Evolutionary conservation across 2,329 filamentous ascomycete genomes (phyloP).

Genomic region (Bisporella sp.): DNA sequence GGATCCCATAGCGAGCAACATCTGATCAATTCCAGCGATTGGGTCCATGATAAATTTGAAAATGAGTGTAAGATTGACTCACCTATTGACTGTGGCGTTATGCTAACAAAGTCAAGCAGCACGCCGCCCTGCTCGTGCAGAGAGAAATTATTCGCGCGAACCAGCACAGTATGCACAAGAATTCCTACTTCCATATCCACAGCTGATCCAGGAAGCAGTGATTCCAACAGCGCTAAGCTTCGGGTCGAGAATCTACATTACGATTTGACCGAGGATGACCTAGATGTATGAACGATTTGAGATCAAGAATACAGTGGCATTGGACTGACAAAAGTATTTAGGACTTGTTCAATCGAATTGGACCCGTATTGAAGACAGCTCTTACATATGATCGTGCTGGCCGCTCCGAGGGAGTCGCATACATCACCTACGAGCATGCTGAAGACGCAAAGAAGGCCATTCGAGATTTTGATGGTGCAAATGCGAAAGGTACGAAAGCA

Average conservation of each 20-base stretch:
- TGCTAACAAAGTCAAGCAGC: slow-evolving; percentile 21
- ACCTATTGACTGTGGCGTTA: slow-evolving; percentile 2
- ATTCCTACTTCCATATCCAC: background rate
- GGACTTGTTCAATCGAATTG: slow-evolving; percentile 77
- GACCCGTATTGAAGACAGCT: slow-evolving; percentile 59
- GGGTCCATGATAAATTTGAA: slow-evolving; percentile 89
- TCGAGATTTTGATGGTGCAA: slow-evolving; percentile 78
- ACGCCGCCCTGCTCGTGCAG: slow-evolving; percentile 18
- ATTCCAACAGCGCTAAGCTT: slow-evolving; percentile 58
- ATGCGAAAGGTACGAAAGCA: slow-evolving; percentile 63
- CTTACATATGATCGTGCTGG: slow-evolving; percentile 83
- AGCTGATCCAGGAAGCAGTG: slow-evolving; percentile 26
- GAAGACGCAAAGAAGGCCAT: slow-evolving; percentile 71
- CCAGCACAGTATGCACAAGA: slow-evolving; percentile 19
- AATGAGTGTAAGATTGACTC: slow-evolving; percentile 47
- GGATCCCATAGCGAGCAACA: background rate
- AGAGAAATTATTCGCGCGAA: slow-evolving; percentile 25
- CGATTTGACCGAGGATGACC: slow-evolving; percentile 77
- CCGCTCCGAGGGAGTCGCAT: slow-evolving; percentile 78
- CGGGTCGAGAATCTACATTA: slow-evolving; percentile 89
- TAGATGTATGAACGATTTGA: slow-evolving; percentile 50
- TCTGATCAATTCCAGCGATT: slow-evolving; percentile 53
- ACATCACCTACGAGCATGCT: slow-evolving; percentile 67
- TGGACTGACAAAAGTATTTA: slow-evolving; percentile 29
- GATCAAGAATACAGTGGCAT: background rate